A percentile compares a stretch with the other conserved stretches of the same genome.
Conservation (phyloP, 768 basidiomycete species). For the Naematelia aurantialba region DNA sequence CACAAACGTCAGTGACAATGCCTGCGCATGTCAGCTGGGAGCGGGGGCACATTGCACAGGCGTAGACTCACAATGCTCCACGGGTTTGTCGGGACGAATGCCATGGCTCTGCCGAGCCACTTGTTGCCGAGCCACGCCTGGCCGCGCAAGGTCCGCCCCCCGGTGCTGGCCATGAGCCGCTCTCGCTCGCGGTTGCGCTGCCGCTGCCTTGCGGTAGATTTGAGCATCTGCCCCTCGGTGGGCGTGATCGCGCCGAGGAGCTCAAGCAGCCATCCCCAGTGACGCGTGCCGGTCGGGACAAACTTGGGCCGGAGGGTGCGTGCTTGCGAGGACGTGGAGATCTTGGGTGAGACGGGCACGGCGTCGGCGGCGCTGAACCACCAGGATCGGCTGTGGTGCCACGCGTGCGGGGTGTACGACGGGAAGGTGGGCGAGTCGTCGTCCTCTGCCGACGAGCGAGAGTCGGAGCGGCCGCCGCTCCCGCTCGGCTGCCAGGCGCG, state of each 20-base stretch:
- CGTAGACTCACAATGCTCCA: slow-evolving; percentile 30
- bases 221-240: neutral
- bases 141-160: slow-evolving; percentile 6
- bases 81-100: slow-evolving; percentile 32
- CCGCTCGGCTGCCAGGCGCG: slow-evolving; percentile 11
- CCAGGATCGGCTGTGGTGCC: slow-evolving; percentile 15
- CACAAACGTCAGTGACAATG: slow-evolving; percentile 70
- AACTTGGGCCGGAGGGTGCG: slow-evolving; percentile 9
- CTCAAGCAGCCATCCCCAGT: slow-evolving; percentile 26
- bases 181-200: slow-evolving; percentile 27
- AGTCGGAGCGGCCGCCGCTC: slow-evolving; percentile 19
- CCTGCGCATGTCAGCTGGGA: slow-evolving; percentile 12
- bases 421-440: slow-evolving; percentile 8
- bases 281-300: slow-evolving; percentile 25
- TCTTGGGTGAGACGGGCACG: slow-evolving; percentile 19
- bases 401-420: slow-evolving; percentile 1
- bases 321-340: slow-evolving; percentile 3
- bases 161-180: slow-evolving; percentile 20
- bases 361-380: slow-evolving; percentile 12
- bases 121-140: slow-evolving; percentile 19
- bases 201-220: neutral
- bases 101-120: slow-evolving; percentile 26
- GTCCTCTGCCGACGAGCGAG: slow-evolving; percentile 21
- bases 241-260: neutral
- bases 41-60: neutral